phyloP scores from a whole-genome alignment of 306 rosid species.

The Hippophae gyantsensis region DNA sequence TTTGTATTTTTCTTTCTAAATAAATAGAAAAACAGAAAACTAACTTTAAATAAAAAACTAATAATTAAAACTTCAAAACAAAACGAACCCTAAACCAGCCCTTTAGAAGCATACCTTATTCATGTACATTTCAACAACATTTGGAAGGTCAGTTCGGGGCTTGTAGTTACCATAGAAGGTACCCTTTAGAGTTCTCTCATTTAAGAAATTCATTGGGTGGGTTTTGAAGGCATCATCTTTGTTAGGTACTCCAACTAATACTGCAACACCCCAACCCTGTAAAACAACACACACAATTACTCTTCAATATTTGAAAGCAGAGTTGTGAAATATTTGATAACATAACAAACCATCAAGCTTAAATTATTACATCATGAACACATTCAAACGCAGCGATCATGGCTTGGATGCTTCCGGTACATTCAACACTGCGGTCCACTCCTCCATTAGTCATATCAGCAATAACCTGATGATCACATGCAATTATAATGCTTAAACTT shows the following conservation, averaged over 20 bases:
- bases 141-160: constrained; percentile 68
- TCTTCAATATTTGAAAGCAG: background rate
- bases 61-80: too few relatives aligned
- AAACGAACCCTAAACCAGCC: too few relatives aligned
- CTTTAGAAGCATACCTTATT: constrained; percentile 20
- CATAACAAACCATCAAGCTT: background rate
- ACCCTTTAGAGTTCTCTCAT: constrained; percentile 84
- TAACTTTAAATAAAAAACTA: too few relatives aligned
- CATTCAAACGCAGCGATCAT: constrained; percentile 92
- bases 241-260: constrained; percentile 81
- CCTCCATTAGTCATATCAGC: constrained; percentile 85
- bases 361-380: constrained; percentile 59
- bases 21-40: too few relatives aligned
- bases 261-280: constrained; percentile 97
- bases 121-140: constrained; percentile 70
- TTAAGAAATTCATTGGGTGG: constrained; percentile 59
- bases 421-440: constrained; percentile 81
- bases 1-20: too few relatives aligned
- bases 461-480: constrained; percentile 36
- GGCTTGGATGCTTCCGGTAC: constrained; percentile 82
- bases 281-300: background rate
- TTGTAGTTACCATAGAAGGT: constrained; percentile 89
- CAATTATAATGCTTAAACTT: too few relatives aligned
- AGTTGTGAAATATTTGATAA: background rate
- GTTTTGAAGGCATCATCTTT: constrained; percentile 82